These are phyloP conservation scores for Juncus inflexus DNA, from an alignment of 176 grass and related monocot species.

Conservation along the genomic window DNA sequence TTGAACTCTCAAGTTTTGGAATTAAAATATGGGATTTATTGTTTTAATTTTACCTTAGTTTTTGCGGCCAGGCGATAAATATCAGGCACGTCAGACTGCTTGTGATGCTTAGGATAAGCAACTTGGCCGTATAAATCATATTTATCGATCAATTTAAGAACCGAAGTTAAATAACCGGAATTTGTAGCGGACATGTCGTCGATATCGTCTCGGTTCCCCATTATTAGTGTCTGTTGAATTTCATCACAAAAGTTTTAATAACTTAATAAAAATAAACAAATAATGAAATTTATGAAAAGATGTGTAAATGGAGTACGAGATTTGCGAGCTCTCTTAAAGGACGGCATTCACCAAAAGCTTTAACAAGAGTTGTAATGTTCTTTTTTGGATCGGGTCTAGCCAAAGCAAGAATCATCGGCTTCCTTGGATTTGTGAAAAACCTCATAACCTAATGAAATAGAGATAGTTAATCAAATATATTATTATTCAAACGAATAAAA, in stretches of 20 bases:
- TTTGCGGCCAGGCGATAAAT: constrained; percentile 53
- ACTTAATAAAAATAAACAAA: too few relatives aligned
- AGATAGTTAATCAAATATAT: constrained; percentile 8
- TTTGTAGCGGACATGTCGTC: constrained; percentile 57
- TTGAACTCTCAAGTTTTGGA: too few relatives aligned
- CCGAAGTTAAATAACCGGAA: constrained; percentile 37
- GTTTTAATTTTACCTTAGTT: constrained; percentile 39
- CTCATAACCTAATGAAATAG: constrained; percentile 38
- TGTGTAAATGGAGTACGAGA: constrained; percentile 31
- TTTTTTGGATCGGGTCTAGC: constrained; percentile 53
- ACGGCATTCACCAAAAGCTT: constrained; percentile 52
- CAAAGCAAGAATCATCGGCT: constrained; percentile 62
- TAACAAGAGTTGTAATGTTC: constrained; percentile 52
- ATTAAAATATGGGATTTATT: background rate
- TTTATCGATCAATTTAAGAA: constrained; percentile 56
- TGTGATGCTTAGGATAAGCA: constrained; percentile 56
- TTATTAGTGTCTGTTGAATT: constrained; percentile 38
- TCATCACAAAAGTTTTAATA: background rate
- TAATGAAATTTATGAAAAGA: background rate
- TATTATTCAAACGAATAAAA: too few relatives aligned
- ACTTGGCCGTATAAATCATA: constrained; percentile 53
- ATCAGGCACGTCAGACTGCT: constrained; percentile 47
- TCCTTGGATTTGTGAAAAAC: constrained; percentile 54
- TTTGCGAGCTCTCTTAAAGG: constrained; percentile 50
- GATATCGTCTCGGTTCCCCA: constrained; percentile 51